Conservation (phyloP, 768 basidiomycete genomes). For the Mycena epipterygia region DNA sequence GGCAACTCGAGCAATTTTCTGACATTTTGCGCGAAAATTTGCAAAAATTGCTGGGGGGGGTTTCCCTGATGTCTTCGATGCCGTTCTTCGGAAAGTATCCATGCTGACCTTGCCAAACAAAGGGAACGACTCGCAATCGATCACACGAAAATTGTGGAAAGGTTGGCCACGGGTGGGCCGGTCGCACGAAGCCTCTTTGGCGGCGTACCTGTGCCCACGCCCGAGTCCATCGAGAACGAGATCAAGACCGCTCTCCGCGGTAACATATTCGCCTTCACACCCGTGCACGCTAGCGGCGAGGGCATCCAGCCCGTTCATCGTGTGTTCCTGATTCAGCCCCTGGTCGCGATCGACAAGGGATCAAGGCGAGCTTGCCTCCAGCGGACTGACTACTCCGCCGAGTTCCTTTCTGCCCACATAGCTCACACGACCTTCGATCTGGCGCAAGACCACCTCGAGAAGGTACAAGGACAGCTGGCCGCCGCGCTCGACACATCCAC, state of each 20-base stretch:
- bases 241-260: background rate
- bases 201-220: slow-evolving; percentile 13
- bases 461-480: slow-evolving; percentile 12
- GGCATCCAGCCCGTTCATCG: background rate
- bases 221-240: background rate
- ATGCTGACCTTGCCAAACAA: slow-evolving; percentile 13
- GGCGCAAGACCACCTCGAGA: background rate
- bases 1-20: too few species aligned
- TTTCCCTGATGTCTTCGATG: background rate
- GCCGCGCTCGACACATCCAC: background rate
- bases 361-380: slow-evolving; percentile 11
- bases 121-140: slow-evolving; percentile 14
- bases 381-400: slow-evolving; percentile 16
- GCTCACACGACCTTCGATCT: too few species aligned
- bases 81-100: background rate
- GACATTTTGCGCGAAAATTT: too few species aligned
- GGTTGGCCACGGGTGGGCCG: slow-evolving; percentile 10
- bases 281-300: background rate
- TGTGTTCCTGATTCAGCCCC: slow-evolving; percentile 8
- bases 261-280: slow-evolving; percentile 9
- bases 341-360: background rate
- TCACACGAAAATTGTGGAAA: background rate
- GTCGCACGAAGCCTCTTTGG: slow-evolving; percentile 19
- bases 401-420: too few species aligned
- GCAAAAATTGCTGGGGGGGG: too few species aligned